Evolutionary conservation across 2,329 filamentous ascomycete species (phyloP).

Genomic region (Hysterium pulicare): DNA sequence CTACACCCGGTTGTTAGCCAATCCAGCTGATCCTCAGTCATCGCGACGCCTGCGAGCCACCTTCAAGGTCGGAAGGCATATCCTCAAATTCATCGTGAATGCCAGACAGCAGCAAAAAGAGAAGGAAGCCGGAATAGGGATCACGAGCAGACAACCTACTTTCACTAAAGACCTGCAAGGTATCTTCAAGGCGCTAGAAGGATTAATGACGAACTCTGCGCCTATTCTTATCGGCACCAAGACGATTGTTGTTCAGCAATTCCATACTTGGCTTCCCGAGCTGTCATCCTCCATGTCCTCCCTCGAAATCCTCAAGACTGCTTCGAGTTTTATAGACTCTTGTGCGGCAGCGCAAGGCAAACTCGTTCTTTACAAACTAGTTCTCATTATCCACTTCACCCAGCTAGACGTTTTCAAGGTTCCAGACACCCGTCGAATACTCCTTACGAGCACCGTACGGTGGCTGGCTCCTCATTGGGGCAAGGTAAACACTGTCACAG

Average conservation of each 20-base stretch:
- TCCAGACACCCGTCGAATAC: slow-evolving; percentile 68
- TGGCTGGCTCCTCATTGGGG: slow-evolving; percentile 98
- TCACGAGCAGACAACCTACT: slow-evolving; percentile 65
- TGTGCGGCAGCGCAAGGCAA: slow-evolving; percentile 86
- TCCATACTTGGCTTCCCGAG: slow-evolving; percentile 96
- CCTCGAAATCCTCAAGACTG: slow-evolving; percentile 85
- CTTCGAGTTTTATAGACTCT: slow-evolving; percentile 90
- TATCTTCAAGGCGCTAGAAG: slow-evolving; percentile 87
- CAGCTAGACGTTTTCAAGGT: slow-evolving; percentile 76
- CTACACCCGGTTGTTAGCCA: slow-evolving; percentile 77
- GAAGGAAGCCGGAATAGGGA: slow-evolving; percentile 86
- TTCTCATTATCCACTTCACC: slow-evolving; percentile 89
- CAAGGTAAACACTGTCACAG: slow-evolving; percentile 65
- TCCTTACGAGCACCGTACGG: slow-evolving; percentile 76
- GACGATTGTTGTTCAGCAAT: slow-evolving; percentile 91
- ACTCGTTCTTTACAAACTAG: slow-evolving; percentile 84
- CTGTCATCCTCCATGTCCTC: slow-evolving; percentile 71
- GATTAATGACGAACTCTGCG: slow-evolving; percentile 82
- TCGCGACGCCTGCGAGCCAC: slow-evolving; percentile 83
- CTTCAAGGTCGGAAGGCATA: slow-evolving; percentile 90
- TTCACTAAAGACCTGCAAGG: slow-evolving; percentile 81
- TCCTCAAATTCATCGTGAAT: slow-evolving; percentile 92
- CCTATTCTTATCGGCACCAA: slow-evolving; percentile 90
- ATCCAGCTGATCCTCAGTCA: slow-evolving; percentile 76
- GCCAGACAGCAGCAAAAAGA: slow-evolving; percentile 79